These are phyloP conservation scores for Urostyla sp. DNA, from an alignment of 73 alveolate species.

Conservation along the genomic window DNA sequence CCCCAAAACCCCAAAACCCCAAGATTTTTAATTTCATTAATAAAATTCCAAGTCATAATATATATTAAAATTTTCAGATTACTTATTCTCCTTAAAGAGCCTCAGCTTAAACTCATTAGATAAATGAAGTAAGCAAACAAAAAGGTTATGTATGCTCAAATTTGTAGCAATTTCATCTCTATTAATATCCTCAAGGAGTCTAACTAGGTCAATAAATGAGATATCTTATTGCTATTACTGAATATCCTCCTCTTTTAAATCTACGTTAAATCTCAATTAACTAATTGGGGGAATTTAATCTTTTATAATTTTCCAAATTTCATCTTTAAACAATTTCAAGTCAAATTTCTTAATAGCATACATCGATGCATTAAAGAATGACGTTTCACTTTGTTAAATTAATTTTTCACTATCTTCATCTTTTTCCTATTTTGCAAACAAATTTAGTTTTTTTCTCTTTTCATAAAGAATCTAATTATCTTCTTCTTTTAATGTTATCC, in stretches of 20 bases:
- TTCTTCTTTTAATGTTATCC: background rate
- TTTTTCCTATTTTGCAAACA: conserved; percentile 2
- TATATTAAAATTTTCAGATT: background rate
- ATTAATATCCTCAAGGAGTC: background rate
- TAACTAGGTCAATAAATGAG: background rate
- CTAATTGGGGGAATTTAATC: background rate
- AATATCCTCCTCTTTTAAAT: background rate
- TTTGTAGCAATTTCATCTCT: background rate
- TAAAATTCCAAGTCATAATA: background rate
- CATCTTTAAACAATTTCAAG: conserved; percentile 23
- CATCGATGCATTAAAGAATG: background rate
- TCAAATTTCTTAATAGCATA: conserved; percentile 21
- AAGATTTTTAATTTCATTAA: too few species aligned
- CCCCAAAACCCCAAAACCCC: conserved; percentile 11
- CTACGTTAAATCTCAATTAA: background rate
- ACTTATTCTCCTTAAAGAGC: background rate
- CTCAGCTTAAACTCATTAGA: background rate
- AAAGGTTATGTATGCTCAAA: background rate
- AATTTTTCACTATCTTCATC: background rate
- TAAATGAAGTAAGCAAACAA: conserved; percentile 17
- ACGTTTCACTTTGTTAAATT: background rate
- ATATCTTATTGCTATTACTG: background rate
- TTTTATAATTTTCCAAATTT: conserved; percentile 38
- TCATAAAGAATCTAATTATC: conserved; percentile 8
- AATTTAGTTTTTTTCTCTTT: conserved; percentile 3